Conservation (phyloP, 1,284 basidiomycete species). For the Flammula alnicola region DNA sequence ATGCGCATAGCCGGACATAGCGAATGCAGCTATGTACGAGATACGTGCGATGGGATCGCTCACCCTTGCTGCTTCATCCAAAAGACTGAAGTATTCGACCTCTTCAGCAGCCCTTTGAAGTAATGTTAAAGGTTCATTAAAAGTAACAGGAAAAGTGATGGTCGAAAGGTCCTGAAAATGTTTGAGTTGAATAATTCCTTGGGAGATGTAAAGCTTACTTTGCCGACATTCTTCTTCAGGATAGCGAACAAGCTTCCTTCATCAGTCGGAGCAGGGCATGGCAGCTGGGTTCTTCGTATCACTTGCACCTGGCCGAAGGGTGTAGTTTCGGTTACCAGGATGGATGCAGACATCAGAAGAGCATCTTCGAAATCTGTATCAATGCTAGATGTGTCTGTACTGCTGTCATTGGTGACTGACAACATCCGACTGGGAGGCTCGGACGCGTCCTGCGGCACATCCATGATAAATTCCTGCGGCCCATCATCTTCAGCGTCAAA, state of each 20-base stretch:
- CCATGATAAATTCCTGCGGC: constrained; percentile 72
- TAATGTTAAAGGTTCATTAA: constrained; percentile 87
- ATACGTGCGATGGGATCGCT: constrained; percentile 75
- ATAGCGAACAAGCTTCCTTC: constrained; percentile 89
- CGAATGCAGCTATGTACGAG: constrained; percentile 81
- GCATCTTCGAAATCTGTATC: constrained; percentile 52
- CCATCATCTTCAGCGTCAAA: constrained; percentile 71
- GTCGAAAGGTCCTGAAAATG: constrained; percentile 76
- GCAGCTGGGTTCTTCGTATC: constrained; percentile 66
- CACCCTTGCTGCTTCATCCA: constrained; percentile 68
- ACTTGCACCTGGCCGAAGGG: constrained; percentile 36
- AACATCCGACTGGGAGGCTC: constrained; percentile 48
- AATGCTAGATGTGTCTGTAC: constrained; percentile 49
- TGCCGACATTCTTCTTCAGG: constrained; percentile 92
- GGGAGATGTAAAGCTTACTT: constrained; percentile 48
- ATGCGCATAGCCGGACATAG: constrained; percentile 83
- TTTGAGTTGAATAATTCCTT: constrained; percentile 10
- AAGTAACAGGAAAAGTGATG: constrained; percentile 84
- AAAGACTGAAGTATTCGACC: constrained; percentile 77
- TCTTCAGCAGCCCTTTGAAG: constrained; percentile 85
- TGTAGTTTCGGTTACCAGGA: constrained; percentile 11
- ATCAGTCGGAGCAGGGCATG: constrained; percentile 70
- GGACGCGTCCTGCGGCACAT: constrained; percentile 44
- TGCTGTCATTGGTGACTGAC: constrained; percentile 41
- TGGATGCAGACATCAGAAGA: constrained; percentile 9